Percentiles rank a stretch among this genome's conserved stretches.
Evolutionary conservation across 495 filamentous ascomycete species (phyloP).

Genomic region (Trichoderma asperelloides): DNA sequence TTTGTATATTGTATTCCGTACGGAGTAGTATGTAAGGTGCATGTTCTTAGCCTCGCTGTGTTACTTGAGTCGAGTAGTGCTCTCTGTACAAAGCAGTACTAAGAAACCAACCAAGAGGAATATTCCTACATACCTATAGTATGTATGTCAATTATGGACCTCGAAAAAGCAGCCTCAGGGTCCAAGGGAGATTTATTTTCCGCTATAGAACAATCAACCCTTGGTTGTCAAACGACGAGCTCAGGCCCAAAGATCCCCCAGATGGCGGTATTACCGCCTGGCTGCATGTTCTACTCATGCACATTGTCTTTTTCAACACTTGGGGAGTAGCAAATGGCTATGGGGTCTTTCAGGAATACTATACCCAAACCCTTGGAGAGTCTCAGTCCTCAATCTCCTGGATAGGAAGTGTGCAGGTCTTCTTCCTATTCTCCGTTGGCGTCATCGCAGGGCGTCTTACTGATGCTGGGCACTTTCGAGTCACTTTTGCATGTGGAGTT

Average conservation of each 20-base stretch:
- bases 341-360: constrained; percentile 68
- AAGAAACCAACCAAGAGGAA: too few relatives aligned
- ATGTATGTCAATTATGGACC: background rate
- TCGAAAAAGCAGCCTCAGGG: background rate
- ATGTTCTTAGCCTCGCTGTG: too few relatives aligned
- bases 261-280: constrained; percentile 58
- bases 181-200: background rate
- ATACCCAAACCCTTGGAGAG: constrained; percentile 37
- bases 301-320: constrained; percentile 61
- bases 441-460: constrained; percentile 46
- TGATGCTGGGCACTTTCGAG: constrained; percentile 55
- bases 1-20: too few relatives aligned
- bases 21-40: too few relatives aligned
- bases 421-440: constrained; percentile 44
- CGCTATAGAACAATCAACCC: background rate
- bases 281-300: constrained; percentile 56
- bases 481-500: constrained; percentile 29
- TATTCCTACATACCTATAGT: too few relatives aligned
- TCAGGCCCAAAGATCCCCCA: constrained; percentile 48
- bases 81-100: too few relatives aligned
- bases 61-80: too few relatives aligned
- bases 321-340: constrained; percentile 73
- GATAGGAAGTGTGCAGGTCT: constrained; percentile 52
- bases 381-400: constrained; percentile 46
- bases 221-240: background rate